phyloP scores from a whole-genome alignment of 192 early-diverging fungal species.

The Linnemannia hyalina region DNA sequence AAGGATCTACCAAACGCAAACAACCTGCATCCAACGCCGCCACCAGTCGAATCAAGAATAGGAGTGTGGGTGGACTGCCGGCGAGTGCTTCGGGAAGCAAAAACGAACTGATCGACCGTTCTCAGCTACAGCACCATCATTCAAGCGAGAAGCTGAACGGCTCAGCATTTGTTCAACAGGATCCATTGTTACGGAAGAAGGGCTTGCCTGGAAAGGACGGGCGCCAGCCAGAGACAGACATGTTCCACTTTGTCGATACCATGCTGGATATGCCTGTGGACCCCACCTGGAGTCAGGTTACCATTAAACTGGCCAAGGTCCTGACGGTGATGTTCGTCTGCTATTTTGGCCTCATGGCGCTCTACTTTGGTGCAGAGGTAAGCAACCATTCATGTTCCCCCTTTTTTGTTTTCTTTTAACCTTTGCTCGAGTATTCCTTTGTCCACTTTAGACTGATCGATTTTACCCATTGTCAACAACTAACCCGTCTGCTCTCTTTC shows the following conservation, averaged over 20 bases:
- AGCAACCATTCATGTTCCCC: background rate
- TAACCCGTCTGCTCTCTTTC: background rate
- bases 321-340: conserved; percentile 39
- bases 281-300: conserved; percentile 26
- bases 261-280: conserved; percentile 47
- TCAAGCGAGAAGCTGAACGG: background rate
- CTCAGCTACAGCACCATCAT: conserved; percentile 5
- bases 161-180: background rate
- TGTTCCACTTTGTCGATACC: conserved; percentile 47
- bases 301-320: conserved; percentile 39
- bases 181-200: background rate
- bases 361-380: conserved; percentile 53
- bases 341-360: conserved; percentile 41
- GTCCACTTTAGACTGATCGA: conserved; percentile 1
- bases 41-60: background rate
- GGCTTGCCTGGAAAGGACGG: conserved; percentile 47
- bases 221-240: conserved; percentile 48
- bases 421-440: background rate
- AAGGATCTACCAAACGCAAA: background rate
- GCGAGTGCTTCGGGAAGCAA: conserved; percentile 28
- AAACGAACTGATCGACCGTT: conserved; percentile 15
- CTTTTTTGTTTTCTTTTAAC: background rate
- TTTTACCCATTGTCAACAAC: background rate
- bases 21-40: background rate
- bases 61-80: background rate